Percentiles rank a stretch among this genome's conserved stretches.
phyloP scores from a whole-genome alignment of 106 monocot species.

The Xerophyta viscosa region DNA sequence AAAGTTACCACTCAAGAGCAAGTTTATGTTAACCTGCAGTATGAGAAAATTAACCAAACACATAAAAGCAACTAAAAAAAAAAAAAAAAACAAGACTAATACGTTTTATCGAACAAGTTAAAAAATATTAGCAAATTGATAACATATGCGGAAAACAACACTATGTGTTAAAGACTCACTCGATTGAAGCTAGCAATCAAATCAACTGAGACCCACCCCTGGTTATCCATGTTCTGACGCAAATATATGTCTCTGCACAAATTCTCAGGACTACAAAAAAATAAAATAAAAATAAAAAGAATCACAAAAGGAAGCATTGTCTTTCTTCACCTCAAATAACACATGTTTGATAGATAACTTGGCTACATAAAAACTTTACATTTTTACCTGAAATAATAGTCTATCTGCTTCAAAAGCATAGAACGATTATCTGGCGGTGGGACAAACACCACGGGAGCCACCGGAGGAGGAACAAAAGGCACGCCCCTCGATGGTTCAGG shows the following conservation, averaged over 20 bases:
- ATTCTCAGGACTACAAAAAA: conserved; percentile 60
- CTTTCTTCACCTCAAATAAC: background rate
- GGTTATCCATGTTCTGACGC: conserved; percentile 76
- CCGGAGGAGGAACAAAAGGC: background rate
- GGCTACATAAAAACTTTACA: background rate
- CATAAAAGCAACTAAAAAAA: too few relatives aligned
- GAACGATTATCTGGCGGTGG: conserved; percentile 28
- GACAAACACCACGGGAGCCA: conserved; percentile 20
- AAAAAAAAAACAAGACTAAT: too few relatives aligned
- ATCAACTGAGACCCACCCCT: conserved; percentile 87
- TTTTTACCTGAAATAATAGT: conserved; percentile 93
- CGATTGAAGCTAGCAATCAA: conserved; percentile 74
- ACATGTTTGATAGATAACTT: background rate
- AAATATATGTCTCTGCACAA: conserved; percentile 71
- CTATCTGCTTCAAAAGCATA: conserved; percentile 60
- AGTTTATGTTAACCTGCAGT: too few relatives aligned
- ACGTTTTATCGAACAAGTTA: too few relatives aligned
- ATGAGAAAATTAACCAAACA: too few relatives aligned
- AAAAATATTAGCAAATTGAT: too few relatives aligned
- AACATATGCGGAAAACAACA: too few relatives aligned
- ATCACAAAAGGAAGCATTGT: too few relatives aligned
- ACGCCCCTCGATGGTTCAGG: background rate
- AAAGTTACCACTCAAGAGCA: too few relatives aligned
- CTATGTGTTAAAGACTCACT: conserved; percentile 59
- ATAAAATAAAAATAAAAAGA: background rate